Percentiles rank a stretch among this genome's conserved stretches.
Conservation (phyloP, 192 early-diverging fungal genomes). For the Umbelopsis sp. region DNA sequence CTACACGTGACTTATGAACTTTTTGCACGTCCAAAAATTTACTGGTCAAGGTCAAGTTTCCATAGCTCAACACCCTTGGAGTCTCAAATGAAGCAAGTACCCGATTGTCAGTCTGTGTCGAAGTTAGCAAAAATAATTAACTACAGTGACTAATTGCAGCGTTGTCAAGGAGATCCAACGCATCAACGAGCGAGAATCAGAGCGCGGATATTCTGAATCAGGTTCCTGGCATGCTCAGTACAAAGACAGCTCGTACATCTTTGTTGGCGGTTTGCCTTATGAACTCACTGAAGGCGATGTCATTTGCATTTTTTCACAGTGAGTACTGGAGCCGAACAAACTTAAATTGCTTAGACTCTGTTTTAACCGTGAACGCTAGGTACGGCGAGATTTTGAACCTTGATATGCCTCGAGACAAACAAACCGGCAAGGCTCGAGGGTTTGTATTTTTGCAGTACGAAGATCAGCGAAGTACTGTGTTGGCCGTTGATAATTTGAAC, state of each 20-base stretch:
- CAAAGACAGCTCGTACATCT: conserved; percentile 89
- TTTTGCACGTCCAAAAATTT: too few relatives aligned
- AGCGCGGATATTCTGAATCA: conserved; percentile 50
- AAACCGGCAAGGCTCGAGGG: conserved; percentile 85
- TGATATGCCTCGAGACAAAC: conserved; percentile 84
- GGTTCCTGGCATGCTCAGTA: conserved; percentile 93
- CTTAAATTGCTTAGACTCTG: too few relatives aligned
- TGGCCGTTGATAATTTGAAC: conserved; percentile 97
- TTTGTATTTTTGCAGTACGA: conserved; percentile 91
- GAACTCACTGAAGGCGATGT: conserved; percentile 93
- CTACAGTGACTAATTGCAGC: conserved; percentile 41
- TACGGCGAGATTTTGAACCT: conserved; percentile 92
- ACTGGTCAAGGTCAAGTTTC: too few relatives aligned
- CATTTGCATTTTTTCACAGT: conserved; percentile 93
- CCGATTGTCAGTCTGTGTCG: not conserved
- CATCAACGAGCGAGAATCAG: conserved; percentile 75
- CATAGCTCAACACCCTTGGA: not conserved
- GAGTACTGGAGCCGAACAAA: conserved; percentile 10
- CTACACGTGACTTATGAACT: too few relatives aligned
- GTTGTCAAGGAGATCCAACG: conserved; percentile 85
- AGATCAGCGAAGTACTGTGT: conserved; percentile 86
- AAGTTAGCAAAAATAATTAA: not conserved
- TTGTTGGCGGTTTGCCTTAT: conserved; percentile 80
- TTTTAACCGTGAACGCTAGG: conserved; percentile 29
- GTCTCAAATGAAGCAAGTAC: conserved; percentile 21